phyloP scores from a whole-genome alignment of 441 rosid genomes.

The Melastoma candidum region DNA sequence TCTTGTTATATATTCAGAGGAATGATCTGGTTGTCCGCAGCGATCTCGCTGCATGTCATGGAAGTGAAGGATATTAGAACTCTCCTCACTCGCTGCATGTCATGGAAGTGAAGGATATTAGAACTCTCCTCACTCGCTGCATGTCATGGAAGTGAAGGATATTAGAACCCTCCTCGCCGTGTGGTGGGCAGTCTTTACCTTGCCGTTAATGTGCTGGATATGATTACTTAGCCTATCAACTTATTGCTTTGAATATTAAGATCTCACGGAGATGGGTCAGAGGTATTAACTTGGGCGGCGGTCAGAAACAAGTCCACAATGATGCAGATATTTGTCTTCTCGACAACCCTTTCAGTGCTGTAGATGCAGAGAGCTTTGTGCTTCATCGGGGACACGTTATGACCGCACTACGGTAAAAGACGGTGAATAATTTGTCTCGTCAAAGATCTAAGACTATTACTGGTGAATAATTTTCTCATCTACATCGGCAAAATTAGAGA shows the following conservation, averaged over 20 bases:
- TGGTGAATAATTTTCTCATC: too few species aligned
- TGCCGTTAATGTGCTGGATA: constrained; percentile 26
- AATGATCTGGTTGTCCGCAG: constrained; percentile 46
- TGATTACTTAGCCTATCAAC: constrained; percentile 37
- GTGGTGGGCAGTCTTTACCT: background rate
- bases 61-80: constrained; percentile 29
- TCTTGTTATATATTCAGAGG: constrained; percentile 40
- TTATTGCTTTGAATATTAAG: constrained; percentile 53
- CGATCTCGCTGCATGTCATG: constrained; percentile 42
- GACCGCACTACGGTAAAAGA: constrained; percentile 47
- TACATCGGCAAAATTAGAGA: too few species aligned
- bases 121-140: constrained; percentile 25
- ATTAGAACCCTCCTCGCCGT: constrained; percentile 25
- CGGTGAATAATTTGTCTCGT: constrained; percentile 77
- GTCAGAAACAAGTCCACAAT: constrained; percentile 78
- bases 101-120: constrained; percentile 27
- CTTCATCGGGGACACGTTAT: constrained; percentile 61
- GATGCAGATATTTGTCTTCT: constrained; percentile 82
- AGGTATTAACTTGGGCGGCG: constrained; percentile 91
- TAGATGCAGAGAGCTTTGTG: constrained; percentile 51
- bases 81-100: constrained; percentile 39
- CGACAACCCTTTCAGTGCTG: constrained; percentile 81
- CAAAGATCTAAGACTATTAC: constrained; percentile 20
- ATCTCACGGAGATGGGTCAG: constrained; percentile 87
- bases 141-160: constrained; percentile 40